phyloP scores from a whole-genome alignment of 2,329 filamentous ascomycete species.

The Didymosphaeria variabile region DNA sequence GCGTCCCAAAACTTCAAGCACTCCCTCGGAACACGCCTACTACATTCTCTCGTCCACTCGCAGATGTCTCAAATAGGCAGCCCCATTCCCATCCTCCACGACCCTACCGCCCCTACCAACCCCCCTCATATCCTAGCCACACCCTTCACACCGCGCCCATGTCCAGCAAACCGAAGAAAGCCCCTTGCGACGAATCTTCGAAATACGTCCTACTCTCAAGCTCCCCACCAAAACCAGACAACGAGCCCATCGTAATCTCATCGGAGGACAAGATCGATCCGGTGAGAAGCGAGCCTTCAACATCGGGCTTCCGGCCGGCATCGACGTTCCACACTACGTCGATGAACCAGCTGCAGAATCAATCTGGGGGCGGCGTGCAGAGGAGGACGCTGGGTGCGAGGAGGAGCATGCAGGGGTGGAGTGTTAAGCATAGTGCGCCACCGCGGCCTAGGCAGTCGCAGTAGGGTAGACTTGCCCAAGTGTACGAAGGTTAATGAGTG shows the following conservation, averaged over 20 bases:
- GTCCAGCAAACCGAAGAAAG: conserved; percentile 38
- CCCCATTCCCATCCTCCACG: conserved; percentile 14
- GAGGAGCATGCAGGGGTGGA: conserved; percentile 62
- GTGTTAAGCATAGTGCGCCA: conserved; percentile 45
- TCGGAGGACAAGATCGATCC: conserved; percentile 17
- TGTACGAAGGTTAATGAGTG: not conserved
- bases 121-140: conserved; percentile 40
- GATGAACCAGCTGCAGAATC: conserved; percentile 42
- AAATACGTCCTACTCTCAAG: conserved; percentile 61
- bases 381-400: conserved; percentile 61
- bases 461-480: not conserved
- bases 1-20: not conserved
- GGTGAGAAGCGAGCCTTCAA: conserved; percentile 7
- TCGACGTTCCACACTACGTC: conserved; percentile 57
- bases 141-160: conserved; percentile 46
- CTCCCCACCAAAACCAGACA: conserved; percentile 50
- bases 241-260: conserved; percentile 2
- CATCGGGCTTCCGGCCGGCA: conserved; percentile 44
- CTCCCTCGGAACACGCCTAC: not conserved
- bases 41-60: conserved; percentile 29
- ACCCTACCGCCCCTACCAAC: conserved; percentile 29
- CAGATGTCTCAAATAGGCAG: conserved; percentile 47
- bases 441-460: conserved; percentile 36
- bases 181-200: conserved; percentile 33
- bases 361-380: conserved; percentile 33